Percentiles rank a stretch among this genome's conserved stretches.
Conservation (phyloP, 2,329 filamentous ascomycete genomes). For the Ophiostoma fasciatum region DNA sequence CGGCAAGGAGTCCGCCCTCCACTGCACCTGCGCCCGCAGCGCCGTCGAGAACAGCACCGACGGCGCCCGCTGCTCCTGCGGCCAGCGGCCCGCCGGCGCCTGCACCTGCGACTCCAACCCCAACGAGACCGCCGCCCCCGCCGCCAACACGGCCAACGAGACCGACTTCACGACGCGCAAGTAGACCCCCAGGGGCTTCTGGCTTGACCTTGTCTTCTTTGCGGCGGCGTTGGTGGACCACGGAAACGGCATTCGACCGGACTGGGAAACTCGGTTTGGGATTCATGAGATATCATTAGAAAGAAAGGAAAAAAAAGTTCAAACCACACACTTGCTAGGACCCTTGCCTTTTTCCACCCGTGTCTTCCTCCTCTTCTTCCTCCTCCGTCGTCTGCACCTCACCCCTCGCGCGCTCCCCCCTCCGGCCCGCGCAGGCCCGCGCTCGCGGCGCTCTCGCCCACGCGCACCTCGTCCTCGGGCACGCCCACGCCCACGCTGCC, state of each 20-base stretch:
- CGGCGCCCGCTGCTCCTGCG: constrained; percentile 70
- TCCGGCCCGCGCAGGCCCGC: constrained; percentile 17
- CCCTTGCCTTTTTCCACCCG: too few relatives aligned
- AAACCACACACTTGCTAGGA: too few relatives aligned
- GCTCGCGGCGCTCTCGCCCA: constrained; percentile 48
- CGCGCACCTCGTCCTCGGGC: constrained; percentile 42
- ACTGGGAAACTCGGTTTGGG: too few relatives aligned
- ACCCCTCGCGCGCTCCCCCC: neutral
- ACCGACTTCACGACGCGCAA: constrained; percentile 72
- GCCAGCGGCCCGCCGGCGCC: constrained; percentile 60
- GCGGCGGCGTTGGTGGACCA: too few relatives aligned
- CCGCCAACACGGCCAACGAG: constrained; percentile 49
- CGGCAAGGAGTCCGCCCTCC: constrained; percentile 71
- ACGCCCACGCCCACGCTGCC: constrained; percentile 34
- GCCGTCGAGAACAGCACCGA: constrained; percentile 56
- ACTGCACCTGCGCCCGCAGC: constrained; percentile 75
- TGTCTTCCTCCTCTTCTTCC: too few relatives aligned
- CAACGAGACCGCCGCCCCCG: too few relatives aligned
- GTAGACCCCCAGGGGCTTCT: too few relatives aligned
- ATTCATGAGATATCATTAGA: too few relatives aligned
- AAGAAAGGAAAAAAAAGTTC: neutral
- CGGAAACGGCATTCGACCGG: too few relatives aligned
- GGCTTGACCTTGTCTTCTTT: neutral
- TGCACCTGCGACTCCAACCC: constrained; percentile 72
- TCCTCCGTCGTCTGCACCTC: too few relatives aligned